Percentiles rank a stretch among this genome's conserved stretches.
These are phyloP conservation scores for Citrus inodora DNA, from an alignment of 345 rosid genomes.

Conservation along the genomic window DNA sequence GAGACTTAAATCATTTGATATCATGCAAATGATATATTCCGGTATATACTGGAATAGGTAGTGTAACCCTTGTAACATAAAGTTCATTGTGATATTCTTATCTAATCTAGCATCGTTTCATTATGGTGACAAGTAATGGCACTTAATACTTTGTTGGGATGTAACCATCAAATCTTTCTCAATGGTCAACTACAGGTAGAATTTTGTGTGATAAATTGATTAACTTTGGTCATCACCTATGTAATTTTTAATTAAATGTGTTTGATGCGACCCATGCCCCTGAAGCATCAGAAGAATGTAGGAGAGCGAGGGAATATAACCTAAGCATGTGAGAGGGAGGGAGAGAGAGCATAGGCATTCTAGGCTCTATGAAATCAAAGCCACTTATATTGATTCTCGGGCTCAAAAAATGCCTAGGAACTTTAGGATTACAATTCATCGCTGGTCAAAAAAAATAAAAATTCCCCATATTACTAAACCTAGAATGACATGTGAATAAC, in stretches of 20 bases:
- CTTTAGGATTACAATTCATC: neutral
- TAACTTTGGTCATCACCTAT: neutral
- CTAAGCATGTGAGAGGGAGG: neutral
- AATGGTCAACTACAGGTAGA: neutral
- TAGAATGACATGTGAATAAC: neutral
- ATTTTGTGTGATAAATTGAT: neutral
- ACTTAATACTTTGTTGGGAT: neutral
- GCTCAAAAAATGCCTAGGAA: neutral
- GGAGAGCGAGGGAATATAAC: neutral
- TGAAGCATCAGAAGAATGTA: neutral
- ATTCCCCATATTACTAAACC: neutral
- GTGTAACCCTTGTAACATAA: neutral
- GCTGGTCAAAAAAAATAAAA: neutral
- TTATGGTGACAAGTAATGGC: neutral
- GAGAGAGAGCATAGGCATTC: neutral
- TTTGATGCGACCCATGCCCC: neutral
- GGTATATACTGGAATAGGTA: neutral
- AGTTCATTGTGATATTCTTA: neutral
- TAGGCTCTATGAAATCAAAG: no score
- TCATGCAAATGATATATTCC: neutral
- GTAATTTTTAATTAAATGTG: neutral
- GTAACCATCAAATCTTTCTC: neutral
- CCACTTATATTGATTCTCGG: neutral
- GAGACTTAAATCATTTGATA: neutral
- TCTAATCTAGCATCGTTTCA: neutral